Evolutionary conservation across 2,329 filamentous ascomycete genomes (phyloP).

Genomic region (Colletotrichum orbiculare): DNA sequence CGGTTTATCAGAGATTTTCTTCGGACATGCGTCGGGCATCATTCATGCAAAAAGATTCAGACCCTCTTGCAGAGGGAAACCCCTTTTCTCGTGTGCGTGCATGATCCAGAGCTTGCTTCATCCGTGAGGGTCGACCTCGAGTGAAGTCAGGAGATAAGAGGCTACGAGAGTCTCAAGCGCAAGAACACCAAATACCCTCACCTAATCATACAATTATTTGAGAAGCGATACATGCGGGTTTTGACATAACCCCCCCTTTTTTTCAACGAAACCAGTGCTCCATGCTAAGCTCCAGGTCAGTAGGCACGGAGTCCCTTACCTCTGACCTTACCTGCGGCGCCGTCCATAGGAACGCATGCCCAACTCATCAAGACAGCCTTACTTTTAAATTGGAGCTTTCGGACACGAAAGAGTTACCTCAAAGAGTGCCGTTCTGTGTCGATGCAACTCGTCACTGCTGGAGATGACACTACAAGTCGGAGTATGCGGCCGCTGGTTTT

Average conservation of each 20-base stretch:
- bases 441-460: background rate
- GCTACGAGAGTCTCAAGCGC: slow-evolving; percentile 17
- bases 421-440: slow-evolving; percentile 13
- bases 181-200: slow-evolving; percentile 30
- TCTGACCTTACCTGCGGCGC: slow-evolving; percentile 64
- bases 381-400: background rate
- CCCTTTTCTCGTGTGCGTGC: background rate
- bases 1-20: slow-evolving; percentile 21
- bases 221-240: slow-evolving; percentile 35
- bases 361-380: background rate
- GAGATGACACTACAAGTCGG: background rate
- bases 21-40: slow-evolving; percentile 27
- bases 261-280: slow-evolving; percentile 16
- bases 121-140: background rate
- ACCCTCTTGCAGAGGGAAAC: background rate
- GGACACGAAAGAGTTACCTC: slow-evolving; percentile 32
- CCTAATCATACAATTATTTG: slow-evolving; percentile 36
- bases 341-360: slow-evolving; percentile 33
- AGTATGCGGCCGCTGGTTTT: slow-evolving; percentile 5
- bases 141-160: slow-evolving; percentile 19
- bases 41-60: background rate
- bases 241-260: slow-evolving; percentile 10
- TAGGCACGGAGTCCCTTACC: slow-evolving; percentile 60
- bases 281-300: slow-evolving; percentile 44
- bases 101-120: background rate